phyloP scores from a whole-genome alignment of 2,329 filamentous ascomycete species.

The Coleophoma cylindrospora region DNA sequence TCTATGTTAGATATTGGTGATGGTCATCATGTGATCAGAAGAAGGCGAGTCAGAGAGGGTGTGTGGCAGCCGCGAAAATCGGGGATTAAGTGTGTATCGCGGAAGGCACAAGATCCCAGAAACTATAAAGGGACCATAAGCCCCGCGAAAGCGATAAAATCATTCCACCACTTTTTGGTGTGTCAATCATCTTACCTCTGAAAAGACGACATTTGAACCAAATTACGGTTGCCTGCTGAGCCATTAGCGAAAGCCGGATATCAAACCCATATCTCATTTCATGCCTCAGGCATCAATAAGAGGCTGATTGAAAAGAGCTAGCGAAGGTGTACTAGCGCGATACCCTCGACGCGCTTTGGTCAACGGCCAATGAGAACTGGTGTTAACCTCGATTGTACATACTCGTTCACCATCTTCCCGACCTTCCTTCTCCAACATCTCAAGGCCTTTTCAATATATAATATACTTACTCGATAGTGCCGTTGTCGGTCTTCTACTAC shows the following conservation, averaged over 20 bases:
- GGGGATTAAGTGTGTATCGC: neutral
- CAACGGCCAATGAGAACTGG: neutral
- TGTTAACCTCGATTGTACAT: neutral
- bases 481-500: neutral
- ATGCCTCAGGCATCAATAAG: no score
- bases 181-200: neutral
- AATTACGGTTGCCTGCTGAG: neutral
- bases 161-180: slow-evolving; percentile 1
- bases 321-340: neutral
- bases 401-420: neutral
- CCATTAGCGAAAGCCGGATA: neutral
- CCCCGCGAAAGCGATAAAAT: slow-evolving; percentile 10
- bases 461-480: neutral
- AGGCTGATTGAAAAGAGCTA: no score
- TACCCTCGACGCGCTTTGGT: neutral
- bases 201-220: neutral
- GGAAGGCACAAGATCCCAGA: slow-evolving; percentile 6
- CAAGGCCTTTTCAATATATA: neutral
- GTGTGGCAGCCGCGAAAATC: neutral
- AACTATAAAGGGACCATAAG: slow-evolving; percentile 19
- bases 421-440: neutral
- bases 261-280: no score
- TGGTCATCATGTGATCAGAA: slow-evolving; percentile 18
- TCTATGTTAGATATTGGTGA: slow-evolving; percentile 4
- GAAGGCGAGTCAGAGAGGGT: neutral